These are phyloP conservation scores for Ophiostoma fasciatum DNA, from an alignment of 2,329 filamentous ascomycete species.

Conservation along the genomic window DNA sequence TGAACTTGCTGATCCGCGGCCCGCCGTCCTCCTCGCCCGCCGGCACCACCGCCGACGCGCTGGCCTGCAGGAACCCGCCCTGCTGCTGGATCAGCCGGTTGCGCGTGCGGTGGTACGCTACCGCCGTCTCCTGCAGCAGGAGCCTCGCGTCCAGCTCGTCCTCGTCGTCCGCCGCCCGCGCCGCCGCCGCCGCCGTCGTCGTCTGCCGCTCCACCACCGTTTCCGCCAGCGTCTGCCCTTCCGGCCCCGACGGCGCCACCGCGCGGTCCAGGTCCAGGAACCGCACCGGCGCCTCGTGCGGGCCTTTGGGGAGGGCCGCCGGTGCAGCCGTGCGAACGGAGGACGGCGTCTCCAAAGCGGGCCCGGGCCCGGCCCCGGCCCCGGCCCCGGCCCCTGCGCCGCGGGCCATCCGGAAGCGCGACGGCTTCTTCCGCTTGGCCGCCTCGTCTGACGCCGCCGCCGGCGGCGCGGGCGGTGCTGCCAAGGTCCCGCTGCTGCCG, in stretches of 20 bases:
- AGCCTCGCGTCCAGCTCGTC: conserved; percentile 63
- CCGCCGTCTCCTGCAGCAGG: conserved; percentile 61
- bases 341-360: too few species aligned
- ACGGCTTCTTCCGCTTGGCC: conserved; percentile 25
- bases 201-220: conserved; percentile 39
- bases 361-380: too few species aligned
- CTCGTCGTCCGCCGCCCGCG: conserved; percentile 44
- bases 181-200: conserved; percentile 17
- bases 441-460: not conserved
- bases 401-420: conserved; percentile 35
- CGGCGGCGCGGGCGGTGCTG: not conserved
- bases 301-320: conserved; percentile 23
- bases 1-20: conserved; percentile 56
- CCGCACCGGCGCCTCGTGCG: conserved; percentile 26
- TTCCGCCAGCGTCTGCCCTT: conserved; percentile 42
- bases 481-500: too few species aligned
- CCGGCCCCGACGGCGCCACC: conserved; percentile 26
- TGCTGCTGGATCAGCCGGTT: conserved; percentile 72
- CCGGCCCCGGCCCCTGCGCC: conserved; percentile 14
- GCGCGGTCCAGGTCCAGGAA: conserved; percentile 23
- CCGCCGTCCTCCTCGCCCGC: conserved; percentile 53
- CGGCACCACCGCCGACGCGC: conserved; percentile 51
- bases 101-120: conserved; percentile 69
- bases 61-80: conserved; percentile 64
- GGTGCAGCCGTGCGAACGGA: not conserved